Evolutionary conservation across 306 rosid genomes (phyloP).

Genomic region (Dicorynia guianensis): DNA sequence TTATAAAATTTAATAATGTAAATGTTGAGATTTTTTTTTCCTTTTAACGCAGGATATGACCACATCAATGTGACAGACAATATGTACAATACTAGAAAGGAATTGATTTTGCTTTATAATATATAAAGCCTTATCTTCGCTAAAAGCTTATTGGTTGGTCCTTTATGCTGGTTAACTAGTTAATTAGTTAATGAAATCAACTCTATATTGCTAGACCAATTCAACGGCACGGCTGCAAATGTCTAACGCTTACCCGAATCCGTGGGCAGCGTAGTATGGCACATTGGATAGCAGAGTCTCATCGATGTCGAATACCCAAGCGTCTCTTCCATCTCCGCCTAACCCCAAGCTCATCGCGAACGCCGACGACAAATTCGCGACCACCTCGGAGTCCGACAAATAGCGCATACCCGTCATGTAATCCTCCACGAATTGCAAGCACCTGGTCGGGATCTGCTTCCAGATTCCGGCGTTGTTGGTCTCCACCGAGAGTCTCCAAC

Average conservation of each 20-base stretch:
- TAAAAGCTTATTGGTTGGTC: no score
- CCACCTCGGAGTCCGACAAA: slow-evolving; percentile 52
- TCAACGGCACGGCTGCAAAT: slow-evolving; percentile 17
- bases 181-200: background rate
- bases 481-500: slow-evolving; percentile 86
- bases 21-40: no score
- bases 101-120: no score
- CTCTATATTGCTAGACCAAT: background rate
- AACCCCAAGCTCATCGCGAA: slow-evolving; percentile 50
- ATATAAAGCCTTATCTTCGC: no score
- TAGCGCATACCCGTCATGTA: slow-evolving; percentile 66
- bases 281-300: slow-evolving; percentile 80
- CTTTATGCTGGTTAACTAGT: background rate
- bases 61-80: no score
- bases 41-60: no score
- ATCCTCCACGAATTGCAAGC: slow-evolving; percentile 57
- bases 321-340: slow-evolving; percentile 63
- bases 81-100: no score
- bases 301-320: slow-evolving; percentile 90
- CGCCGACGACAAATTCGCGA: slow-evolving; percentile 42
- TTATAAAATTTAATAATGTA: no score
- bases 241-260: slow-evolving; percentile 67
- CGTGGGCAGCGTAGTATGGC: slow-evolving; percentile 61
- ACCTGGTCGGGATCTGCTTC: slow-evolving; percentile 58
- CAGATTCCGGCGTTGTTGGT: slow-evolving; percentile 76